Evolutionary conservation across 331 rosid genomes (phyloP).

Genomic region (Acacia concinna): DNA sequence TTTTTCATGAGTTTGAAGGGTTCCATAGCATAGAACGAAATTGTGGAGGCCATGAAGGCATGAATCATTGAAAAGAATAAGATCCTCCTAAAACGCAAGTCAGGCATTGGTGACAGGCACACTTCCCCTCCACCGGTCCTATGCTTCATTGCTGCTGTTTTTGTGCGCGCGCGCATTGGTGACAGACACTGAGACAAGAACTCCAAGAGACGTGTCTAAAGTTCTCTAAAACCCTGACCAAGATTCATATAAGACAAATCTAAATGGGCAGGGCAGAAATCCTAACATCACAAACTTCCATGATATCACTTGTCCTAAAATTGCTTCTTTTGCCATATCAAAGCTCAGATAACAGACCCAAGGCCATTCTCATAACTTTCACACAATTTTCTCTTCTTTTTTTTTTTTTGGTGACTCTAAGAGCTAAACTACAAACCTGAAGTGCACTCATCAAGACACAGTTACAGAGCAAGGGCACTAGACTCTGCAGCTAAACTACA

Average conservation of each 20-base stretch:
- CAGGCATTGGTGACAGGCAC: not conserved
- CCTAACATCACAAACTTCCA: not conserved
- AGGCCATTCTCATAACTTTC: not conserved
- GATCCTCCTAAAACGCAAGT: not conserved
- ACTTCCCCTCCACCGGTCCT: not conserved
- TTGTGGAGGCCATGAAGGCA: not conserved
- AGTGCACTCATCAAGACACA: not conserved
- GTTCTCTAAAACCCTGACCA: not conserved
- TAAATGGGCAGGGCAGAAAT: not conserved
- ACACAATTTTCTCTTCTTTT: not conserved
- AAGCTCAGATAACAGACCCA: not conserved
- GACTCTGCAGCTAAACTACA: slow-evolving; percentile 18
- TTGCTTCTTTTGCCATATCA: not conserved
- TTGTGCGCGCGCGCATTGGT: too few species aligned
- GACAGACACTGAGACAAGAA: not conserved
- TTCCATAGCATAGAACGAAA: not conserved
- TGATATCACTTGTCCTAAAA: not conserved
- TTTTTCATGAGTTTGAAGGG: not conserved
- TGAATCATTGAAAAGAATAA: not conserved
- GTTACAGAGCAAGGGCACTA: too few species aligned
- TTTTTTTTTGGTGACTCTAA: not conserved
- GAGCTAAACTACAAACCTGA: slow-evolving; percentile 12
- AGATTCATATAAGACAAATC: not conserved
- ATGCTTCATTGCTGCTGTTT: not conserved
- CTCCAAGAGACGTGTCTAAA: not conserved